Evolutionary conservation across 257 asterid genomes (phyloP), one percentile per base, ranked within the genome.

Genomic region (Ballota nigra): DNA sequence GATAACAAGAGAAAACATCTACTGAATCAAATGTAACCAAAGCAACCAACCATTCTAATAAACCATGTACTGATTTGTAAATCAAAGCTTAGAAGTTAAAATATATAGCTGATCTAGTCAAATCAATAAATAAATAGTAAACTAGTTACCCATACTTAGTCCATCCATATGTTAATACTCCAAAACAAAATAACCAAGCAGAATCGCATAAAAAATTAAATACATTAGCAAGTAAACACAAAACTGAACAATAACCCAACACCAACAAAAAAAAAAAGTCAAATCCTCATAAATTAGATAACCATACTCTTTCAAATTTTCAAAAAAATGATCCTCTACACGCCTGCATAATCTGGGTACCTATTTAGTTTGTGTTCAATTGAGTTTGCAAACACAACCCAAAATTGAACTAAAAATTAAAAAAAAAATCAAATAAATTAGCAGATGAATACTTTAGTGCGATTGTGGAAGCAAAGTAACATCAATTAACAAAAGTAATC

Each of bases 401-500:
- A 33, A 62, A 36, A 65, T 8, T 22, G 6, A 29, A 52, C 0
- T 28, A 38, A 63, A 67, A 62, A 34, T 57, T 15, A 52, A 24
- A 4, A 36, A 51, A 13, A 62, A 34, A n/a, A n/a, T 5, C 19
- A 43, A n/a, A 64, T 53, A 10, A 11, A 61, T 36, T 8, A 41
- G 68, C 38, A 49, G 49, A 61, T 49, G 29, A 64, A 15, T 82
- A 86, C 87, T 75, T 80, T 86, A 68, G 66, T 63, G 15, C 91
- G 89, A 74, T 86, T 86, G 36, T 74, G 73, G 64, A 82, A 77
- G 4, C n/a, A n/a, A n/a, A n/a, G n/a, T n/a, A n/a, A n/a, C n/a
- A n/a, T n/a, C n/a, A n/a, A n/a, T n/a, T n/a, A n/a, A n/a, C n/a
- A n/a, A n/a, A n/a, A n/a, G n/a, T n/a, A n/a, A n/a, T n/a, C n/a